phyloP scores from a whole-genome alignment of 1,284 basidiomycete species.

The Exobasidium rhododendri region DNA sequence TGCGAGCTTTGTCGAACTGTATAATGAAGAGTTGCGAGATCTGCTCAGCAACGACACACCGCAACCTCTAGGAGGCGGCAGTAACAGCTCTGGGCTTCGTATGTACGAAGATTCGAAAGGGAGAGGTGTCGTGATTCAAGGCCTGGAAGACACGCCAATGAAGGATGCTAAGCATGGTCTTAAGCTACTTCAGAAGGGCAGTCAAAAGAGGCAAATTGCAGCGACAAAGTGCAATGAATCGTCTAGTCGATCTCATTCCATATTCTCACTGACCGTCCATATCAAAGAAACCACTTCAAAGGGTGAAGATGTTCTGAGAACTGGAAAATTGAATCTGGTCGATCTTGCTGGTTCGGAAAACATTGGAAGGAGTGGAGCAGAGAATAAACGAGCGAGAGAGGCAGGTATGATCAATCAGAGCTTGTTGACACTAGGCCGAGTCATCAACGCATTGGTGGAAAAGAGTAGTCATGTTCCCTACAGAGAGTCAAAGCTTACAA shows the following conservation, averaged over 20 bases:
- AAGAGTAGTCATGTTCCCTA: constrained; percentile 86
- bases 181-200: constrained; percentile 79
- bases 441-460: constrained; percentile 95
- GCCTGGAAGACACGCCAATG: constrained; percentile 84
- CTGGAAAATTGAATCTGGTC: constrained; percentile 95
- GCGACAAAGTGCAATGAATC: constrained; percentile 98
- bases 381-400: constrained; percentile 89
- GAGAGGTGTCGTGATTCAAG: constrained; percentile 82
- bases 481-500: constrained; percentile 79
- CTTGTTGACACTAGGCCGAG: constrained; percentile 87
- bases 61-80: constrained; percentile 57
- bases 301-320: constrained; percentile 81
- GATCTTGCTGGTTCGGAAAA: constrained; percentile 97
- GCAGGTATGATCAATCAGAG: constrained; percentile 99
- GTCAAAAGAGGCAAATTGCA: constrained; percentile 85
- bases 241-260: constrained; percentile 88
- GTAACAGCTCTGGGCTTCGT: constrained; percentile 63
- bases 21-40: constrained; percentile 86
- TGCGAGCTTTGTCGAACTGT: constrained; percentile 93
- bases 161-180: constrained; percentile 81
- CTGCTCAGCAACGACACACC: constrained; percentile 62
- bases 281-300: constrained; percentile 74
- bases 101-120: constrained; percentile 82
- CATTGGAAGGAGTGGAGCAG: constrained; percentile 91
- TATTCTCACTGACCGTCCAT: constrained; percentile 95